phyloP scores from a whole-genome alignment of 192 early-diverging fungal genomes.

The Coemansia sp. region DNA sequence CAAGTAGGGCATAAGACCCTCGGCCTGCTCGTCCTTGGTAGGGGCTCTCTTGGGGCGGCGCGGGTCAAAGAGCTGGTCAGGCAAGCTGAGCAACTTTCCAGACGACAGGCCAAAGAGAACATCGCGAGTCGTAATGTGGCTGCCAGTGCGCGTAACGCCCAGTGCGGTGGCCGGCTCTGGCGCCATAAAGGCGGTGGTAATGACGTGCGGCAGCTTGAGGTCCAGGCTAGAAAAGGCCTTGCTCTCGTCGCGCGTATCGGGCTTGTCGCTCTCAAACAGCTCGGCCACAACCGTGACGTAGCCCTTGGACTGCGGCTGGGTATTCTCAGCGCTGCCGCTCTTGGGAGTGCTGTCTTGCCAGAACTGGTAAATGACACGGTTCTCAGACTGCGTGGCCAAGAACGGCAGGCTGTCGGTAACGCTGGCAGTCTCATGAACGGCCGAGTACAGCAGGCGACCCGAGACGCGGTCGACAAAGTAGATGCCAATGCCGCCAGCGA shows the following conservation, averaged over 20 bases:
- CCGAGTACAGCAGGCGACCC: constrained; percentile 77
- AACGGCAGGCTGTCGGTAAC: constrained; percentile 50
- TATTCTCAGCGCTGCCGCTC: constrained; percentile 6
- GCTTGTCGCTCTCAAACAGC: constrained; percentile 76
- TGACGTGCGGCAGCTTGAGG: constrained; percentile 67
- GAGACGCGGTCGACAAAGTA: constrained; percentile 90
- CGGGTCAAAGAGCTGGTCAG: constrained; percentile 74
- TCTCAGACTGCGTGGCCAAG: constrained; percentile 77
- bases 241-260: constrained; percentile 70
- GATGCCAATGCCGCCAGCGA: constrained; percentile 55
- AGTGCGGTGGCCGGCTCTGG: constrained; percentile 74
- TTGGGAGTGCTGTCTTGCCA: constrained; percentile 73
- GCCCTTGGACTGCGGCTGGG: constrained; percentile 55
- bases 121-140: constrained; percentile 85
- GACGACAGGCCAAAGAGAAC: constrained; percentile 63
- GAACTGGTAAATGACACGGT: constrained; percentile 85
- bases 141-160: constrained; percentile 79
- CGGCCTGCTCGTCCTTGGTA: constrained; percentile 85
- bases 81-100: constrained; percentile 41
- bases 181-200: constrained; percentile 73
- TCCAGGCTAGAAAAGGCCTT: constrained; percentile 76
- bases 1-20: constrained; percentile 76
- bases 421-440: constrained; percentile 62
- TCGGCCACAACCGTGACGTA: constrained; percentile 83
- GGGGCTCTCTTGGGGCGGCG: constrained; percentile 69